Conservation (phyloP, 2,329 filamentous ascomycete species). For the Pseudocercospora pini-densiflorae region DNA sequence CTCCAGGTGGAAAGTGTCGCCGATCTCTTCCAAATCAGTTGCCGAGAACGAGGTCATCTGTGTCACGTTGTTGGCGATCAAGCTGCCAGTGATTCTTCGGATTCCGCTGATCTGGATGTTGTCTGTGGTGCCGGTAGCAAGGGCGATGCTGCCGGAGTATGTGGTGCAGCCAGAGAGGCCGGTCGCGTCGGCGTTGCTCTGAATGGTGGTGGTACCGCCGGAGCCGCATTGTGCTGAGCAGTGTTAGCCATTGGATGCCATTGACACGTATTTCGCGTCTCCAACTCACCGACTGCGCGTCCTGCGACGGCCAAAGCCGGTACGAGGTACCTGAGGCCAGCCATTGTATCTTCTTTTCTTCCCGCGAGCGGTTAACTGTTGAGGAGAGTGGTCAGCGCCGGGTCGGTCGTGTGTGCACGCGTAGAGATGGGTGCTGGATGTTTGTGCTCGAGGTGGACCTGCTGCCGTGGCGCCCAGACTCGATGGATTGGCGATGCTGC, state of each 20-base stretch:
- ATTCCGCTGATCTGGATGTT: conserved; percentile 67
- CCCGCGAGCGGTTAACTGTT: conserved; percentile 28
- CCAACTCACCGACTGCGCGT: conserved; percentile 54
- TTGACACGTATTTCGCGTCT: conserved; percentile 25
- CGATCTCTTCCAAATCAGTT: conserved; percentile 66
- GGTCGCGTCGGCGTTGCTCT: conserved; percentile 63
- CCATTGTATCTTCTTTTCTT: conserved; percentile 46
- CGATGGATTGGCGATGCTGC: conserved; percentile 9
- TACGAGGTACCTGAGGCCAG: conserved; percentile 60
- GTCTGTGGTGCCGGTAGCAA: conserved; percentile 62
- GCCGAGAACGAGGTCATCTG: conserved; percentile 68
- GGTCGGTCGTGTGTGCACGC: conserved; percentile 12
- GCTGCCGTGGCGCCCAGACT: not conserved
- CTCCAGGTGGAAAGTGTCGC: conserved; percentile 70
- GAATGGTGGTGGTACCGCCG: conserved; percentile 61
- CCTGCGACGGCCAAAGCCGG: conserved; percentile 61
- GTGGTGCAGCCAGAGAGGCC: conserved; percentile 67
- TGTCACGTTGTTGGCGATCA: conserved; percentile 59
- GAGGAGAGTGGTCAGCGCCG: conserved; percentile 23
- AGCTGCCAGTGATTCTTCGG: conserved; percentile 61
- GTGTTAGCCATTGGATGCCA: conserved; percentile 25
- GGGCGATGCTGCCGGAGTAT: conserved; percentile 69
- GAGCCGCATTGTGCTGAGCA: conserved; percentile 41
- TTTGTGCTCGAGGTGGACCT: conserved; percentile 1
- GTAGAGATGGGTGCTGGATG: not conserved